Conservation (phyloP, 352 stramenopile genomes). For the Phytophthora citricola region DNA sequence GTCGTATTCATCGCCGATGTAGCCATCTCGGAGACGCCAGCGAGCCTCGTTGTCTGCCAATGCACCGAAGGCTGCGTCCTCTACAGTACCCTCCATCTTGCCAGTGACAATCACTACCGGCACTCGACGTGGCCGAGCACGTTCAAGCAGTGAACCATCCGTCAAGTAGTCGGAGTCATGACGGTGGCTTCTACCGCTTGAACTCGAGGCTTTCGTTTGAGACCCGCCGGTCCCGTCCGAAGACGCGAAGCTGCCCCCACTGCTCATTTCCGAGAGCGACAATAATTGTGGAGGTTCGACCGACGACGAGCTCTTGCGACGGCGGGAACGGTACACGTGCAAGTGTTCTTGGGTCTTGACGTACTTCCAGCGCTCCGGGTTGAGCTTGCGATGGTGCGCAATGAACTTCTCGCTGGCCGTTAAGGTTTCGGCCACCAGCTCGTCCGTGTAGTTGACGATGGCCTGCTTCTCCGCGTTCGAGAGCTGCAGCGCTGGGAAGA, state of each 20-base stretch:
- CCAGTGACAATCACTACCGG: slow-evolving; percentile 40
- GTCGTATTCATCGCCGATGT: slow-evolving; percentile 44
- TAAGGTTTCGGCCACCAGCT: slow-evolving; percentile 40
- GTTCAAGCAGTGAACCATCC: slow-evolving; percentile 39
- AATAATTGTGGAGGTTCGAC: slow-evolving; percentile 17
- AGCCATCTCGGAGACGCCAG: slow-evolving; percentile 43
- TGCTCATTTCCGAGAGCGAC: slow-evolving; percentile 24
- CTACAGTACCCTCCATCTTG: slow-evolving; percentile 43
- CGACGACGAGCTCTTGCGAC: slow-evolving; percentile 26
- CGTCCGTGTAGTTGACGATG: slow-evolving; percentile 42
- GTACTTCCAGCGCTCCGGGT: slow-evolving; percentile 43
- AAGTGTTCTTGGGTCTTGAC: slow-evolving; percentile 38
- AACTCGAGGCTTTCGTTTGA: slow-evolving; percentile 29
- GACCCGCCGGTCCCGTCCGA: slow-evolving; percentile 12
- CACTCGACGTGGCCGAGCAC: slow-evolving; percentile 25
- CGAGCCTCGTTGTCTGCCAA: slow-evolving; percentile 41
- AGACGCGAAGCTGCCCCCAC: slow-evolving; percentile 22
- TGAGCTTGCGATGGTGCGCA: slow-evolving; percentile 35
- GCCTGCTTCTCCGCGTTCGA: slow-evolving; percentile 25
- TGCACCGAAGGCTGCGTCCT: slow-evolving; percentile 43
- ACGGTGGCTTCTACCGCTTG: slow-evolving; percentile 7
- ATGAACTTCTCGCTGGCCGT: slow-evolving; percentile 40
- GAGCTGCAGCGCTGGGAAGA: slow-evolving; percentile 32
- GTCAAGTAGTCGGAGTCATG: slow-evolving; percentile 41
- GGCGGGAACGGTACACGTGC: slow-evolving; percentile 43